Conservation (phyloP, 768 basidiomycete genomes). For the Leucogyrophana mollusca region DNA sequence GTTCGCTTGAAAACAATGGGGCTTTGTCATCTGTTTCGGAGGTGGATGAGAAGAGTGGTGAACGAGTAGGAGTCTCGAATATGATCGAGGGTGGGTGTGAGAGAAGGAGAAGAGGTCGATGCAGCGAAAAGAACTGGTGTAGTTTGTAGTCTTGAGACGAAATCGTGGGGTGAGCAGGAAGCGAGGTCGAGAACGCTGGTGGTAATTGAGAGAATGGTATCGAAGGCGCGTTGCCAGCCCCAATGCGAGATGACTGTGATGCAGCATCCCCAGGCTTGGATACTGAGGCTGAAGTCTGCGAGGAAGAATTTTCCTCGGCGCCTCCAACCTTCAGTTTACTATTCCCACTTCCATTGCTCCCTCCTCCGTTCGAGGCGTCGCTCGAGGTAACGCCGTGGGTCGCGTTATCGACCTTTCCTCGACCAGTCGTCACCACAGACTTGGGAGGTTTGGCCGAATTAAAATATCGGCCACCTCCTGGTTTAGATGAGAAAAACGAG, state of each 20-base stretch:
- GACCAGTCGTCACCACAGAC: constrained; percentile 34
- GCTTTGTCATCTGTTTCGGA: constrained; percentile 12
- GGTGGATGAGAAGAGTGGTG: constrained; percentile 3
- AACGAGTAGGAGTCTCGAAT: constrained; percentile 35
- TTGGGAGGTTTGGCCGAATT: constrained; percentile 69
- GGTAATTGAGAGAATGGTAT: constrained; percentile 13
- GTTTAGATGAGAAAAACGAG: constrained; percentile 77
- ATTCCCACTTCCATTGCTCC: constrained; percentile 13
- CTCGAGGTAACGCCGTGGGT: constrained; percentile 33
- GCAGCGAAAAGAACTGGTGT: constrained; percentile 82
- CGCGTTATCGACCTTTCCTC: constrained; percentile 40
- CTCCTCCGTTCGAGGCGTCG: constrained; percentile 20
- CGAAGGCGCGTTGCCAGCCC: constrained; percentile 12
- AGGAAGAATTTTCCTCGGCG: constrained; percentile 26
- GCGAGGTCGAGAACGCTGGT: constrained; percentile 4
- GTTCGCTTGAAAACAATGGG: constrained; percentile 18
- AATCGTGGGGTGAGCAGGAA: constrained; percentile 51
- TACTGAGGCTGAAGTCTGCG: constrained; percentile 10
- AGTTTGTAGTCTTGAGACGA: constrained; percentile 71
- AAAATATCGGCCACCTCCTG: constrained; percentile 74
- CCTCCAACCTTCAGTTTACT: constrained; percentile 13
- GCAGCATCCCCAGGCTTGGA: constrained; percentile 21
- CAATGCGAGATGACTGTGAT: constrained; percentile 15
- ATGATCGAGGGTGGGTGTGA: constrained; percentile 59
- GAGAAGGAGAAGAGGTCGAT: constrained; percentile 75